A percentile compares a stretch with the other conserved stretches of the same genome.
Evolutionary conservation across 2,329 filamentous ascomycete species (phyloP).

Genomic region (Microascus cirrosus): DNA sequence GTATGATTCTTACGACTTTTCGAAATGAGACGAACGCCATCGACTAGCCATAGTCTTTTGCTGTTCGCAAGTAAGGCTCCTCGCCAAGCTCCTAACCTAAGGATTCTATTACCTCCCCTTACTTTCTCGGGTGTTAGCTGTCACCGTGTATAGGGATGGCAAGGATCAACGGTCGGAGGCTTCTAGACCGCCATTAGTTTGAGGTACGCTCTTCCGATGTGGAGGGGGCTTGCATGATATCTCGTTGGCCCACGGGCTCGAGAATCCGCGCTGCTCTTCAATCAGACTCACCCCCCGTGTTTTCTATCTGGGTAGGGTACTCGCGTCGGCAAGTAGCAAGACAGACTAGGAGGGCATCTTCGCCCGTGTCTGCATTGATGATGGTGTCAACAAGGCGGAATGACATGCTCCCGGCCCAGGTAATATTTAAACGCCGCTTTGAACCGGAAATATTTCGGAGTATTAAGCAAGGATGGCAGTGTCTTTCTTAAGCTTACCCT

Average conservation of each 20-base stretch:
- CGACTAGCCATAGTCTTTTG: too few relatives aligned
- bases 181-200: neutral
- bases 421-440: too few relatives aligned
- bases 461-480: neutral
- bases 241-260: neutral
- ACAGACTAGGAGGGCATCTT: neutral
- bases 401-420: too few relatives aligned
- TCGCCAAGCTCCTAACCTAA: too few relatives aligned
- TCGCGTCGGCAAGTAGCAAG: neutral
- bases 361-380: neutral
- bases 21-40: too few relatives aligned
- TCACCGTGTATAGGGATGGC: neutral
- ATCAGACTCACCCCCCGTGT: neutral
- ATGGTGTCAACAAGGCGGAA: neutral
- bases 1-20: too few relatives aligned
- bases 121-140: too few relatives aligned
- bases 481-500: neutral
- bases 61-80: too few relatives aligned
- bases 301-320: neutral
- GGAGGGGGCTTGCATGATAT: neutral
- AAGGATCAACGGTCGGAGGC: neutral
- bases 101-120: too few relatives aligned
- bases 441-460: too few relatives aligned
- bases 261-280: neutral
- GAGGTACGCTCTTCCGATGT: neutral